These are phyloP conservation scores for Brassica rapa DNA, from an alignment of 345 rosid species.

Conservation along the genomic window DNA sequence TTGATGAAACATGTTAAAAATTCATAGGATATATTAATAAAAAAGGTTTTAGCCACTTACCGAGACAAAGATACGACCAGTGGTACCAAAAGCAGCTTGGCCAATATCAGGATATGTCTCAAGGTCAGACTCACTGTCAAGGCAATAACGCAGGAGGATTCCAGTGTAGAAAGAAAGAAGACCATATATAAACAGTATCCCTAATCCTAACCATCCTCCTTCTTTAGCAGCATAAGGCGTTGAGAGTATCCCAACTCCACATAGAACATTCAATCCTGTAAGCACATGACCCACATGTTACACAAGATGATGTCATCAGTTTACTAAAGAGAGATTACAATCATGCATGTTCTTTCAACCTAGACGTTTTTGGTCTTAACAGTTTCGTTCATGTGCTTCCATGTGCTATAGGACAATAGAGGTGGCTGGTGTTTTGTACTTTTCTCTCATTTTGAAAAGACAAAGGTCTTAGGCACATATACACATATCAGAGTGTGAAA, in stretches of 20 bases:
- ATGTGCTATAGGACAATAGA: constrained; percentile 26
- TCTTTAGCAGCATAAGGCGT: constrained; percentile 90
- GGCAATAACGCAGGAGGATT: constrained; percentile 69
- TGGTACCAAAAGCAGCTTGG: constrained; percentile 87
- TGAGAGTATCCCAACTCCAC: constrained; percentile 96
- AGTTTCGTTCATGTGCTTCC: constrained; percentile 27
- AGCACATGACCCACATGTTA: constrained; percentile 43
- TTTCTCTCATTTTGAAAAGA: constrained; percentile 6
- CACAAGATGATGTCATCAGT: constrained; percentile 1
- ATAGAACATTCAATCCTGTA: constrained; percentile 89
- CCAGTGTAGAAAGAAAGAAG: constrained; percentile 92
- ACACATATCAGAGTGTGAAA: background rate
- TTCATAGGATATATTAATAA: background rate
- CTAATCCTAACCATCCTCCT: constrained; percentile 92
- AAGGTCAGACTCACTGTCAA: constrained; percentile 89
- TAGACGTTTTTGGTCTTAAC: constrained; percentile 21
- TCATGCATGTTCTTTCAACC: constrained; percentile 28
- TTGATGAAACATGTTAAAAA: background rate
- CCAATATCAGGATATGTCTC: constrained; percentile 99
- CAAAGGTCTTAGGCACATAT: background rate
- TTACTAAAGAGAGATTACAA: background rate
- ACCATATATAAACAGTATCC: constrained; percentile 61
- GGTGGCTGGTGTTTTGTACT: constrained; percentile 33
- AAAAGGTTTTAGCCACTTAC: constrained; percentile 43
- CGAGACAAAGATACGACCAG: constrained; percentile 74